Percentiles rank a stretch among this genome's conserved stretches.
Conservation (phyloP, 2,329 filamentous ascomycete genomes). For the Trichoderma aggressivum region DNA sequence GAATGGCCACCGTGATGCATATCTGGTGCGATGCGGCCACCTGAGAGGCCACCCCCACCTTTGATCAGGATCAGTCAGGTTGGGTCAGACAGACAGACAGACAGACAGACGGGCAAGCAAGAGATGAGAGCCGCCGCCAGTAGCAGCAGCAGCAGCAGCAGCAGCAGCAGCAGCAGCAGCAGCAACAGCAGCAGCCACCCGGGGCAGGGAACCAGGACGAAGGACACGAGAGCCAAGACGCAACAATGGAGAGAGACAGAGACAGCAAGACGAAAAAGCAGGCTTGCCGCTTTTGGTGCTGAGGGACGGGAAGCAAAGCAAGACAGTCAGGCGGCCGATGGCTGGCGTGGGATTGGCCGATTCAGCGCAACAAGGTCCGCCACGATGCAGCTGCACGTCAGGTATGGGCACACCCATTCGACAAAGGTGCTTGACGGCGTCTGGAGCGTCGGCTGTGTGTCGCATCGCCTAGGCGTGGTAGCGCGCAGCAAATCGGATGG, state of each 20-base stretch:
- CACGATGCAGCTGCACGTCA: slow-evolving; percentile 20
- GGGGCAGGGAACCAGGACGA: neutral
- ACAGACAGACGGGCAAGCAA: neutral
- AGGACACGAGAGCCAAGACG: neutral
- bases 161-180: no score
- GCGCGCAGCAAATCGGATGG: slow-evolving; percentile 18
- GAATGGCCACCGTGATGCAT: slow-evolving; percentile 15
- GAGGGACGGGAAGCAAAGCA: slow-evolving; percentile 9
- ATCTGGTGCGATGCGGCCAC: slow-evolving; percentile 18
- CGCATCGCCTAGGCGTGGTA: slow-evolving; percentile 14
- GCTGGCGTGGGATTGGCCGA: slow-evolving; percentile 17
- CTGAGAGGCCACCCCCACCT: slow-evolving; percentile 10
- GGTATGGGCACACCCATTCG: slow-evolving; percentile 19
- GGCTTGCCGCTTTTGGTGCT: slow-evolving; percentile 17
- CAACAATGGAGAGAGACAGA: neutral
- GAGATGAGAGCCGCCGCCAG: neutral
- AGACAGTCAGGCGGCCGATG: slow-evolving; percentile 19
- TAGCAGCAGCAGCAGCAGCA: no score
- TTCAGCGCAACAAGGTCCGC: slow-evolving; percentile 16
- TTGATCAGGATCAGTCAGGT: neutral
- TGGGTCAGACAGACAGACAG: neutral
- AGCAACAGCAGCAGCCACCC: neutral
- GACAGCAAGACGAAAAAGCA: neutral
- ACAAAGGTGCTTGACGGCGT: slow-evolving; percentile 15
- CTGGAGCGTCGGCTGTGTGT: slow-evolving; percentile 16